A percentile compares a stretch with the other conserved stretches of the same genome.
Conservation (phyloP, 805 yeast genomes). For the Saccharomycopsis oosterbeekiorum region DNA sequence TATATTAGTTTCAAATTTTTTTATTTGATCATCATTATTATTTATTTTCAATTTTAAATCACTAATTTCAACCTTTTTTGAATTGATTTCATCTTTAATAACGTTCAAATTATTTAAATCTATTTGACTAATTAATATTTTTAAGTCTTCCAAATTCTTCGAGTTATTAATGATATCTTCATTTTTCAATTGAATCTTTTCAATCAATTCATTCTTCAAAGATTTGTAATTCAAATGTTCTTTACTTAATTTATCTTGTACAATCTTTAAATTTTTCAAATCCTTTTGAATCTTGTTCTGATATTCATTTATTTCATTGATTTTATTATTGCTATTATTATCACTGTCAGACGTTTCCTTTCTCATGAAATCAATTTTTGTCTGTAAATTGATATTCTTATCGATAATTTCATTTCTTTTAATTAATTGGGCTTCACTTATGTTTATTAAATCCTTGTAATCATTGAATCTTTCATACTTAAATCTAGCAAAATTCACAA, state of each 20-base stretch:
- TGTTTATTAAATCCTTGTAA: constrained; percentile 50
- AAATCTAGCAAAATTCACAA: constrained; percentile 77
- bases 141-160: constrained; percentile 9
- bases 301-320: constrained; percentile 16
- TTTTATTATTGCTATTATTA: constrained; percentile 20
- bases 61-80: constrained; percentile 3
- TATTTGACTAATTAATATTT: constrained; percentile 8
- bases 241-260: constrained; percentile 16
- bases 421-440: constrained; percentile 41
- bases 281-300: constrained; percentile 17
- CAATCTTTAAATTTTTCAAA: constrained; percentile 15
- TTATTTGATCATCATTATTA: constrained; percentile 9
- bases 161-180: constrained; percentile 11
- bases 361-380: constrained; percentile 29
- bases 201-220: constrained; percentile 11
- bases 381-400: constrained; percentile 30
- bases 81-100: constrained; percentile 16
- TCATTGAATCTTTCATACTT: constrained; percentile 68
- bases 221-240: constrained; percentile 16
- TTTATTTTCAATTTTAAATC: constrained; percentile 10
- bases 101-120: constrained; percentile 14
- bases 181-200: constrained; percentile 12
- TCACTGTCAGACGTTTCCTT: constrained; percentile 22
- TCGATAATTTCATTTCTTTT: constrained; percentile 35
- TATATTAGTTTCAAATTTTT: constrained; percentile 12